phyloP scores from a whole-genome alignment of 2,329 filamentous ascomycete genomes.

The Blumeria graminis region DNA sequence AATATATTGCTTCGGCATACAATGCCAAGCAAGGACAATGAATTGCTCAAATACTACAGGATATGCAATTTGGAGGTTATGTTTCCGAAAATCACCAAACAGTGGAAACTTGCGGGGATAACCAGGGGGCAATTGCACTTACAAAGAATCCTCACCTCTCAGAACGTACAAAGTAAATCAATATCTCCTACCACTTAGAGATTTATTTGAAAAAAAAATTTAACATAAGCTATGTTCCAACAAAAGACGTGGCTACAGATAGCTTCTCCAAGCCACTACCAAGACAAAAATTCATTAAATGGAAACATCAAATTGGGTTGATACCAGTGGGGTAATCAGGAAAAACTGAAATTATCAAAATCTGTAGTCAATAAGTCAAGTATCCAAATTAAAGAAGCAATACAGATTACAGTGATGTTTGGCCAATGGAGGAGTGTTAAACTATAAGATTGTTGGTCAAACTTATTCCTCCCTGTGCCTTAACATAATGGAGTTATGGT shows the following conservation, averaged over 20 bases:
- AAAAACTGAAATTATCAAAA: neutral
- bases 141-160: neutral
- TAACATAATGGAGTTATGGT: too few species aligned
- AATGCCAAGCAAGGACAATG: too few species aligned
- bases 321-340: neutral
- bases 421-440: too few species aligned
- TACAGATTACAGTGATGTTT: too few species aligned
- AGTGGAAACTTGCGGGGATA: neutral
- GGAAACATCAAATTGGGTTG: neutral
- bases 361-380: too few species aligned
- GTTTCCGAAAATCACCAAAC: neutral
- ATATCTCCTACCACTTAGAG: neutral
- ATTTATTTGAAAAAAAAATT: neutral
- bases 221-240: neutral
- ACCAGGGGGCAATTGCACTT: neutral
- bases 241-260: neutral
- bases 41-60: neutral
- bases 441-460: too few species aligned
- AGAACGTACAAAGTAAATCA: neutral
- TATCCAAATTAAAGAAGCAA: too few species aligned
- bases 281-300: slow-evolving; percentile 1
- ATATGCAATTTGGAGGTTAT: neutral
- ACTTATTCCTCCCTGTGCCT: too few species aligned
- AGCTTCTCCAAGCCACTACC: neutral
- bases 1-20: neutral